phyloP scores from a whole-genome alignment of 208 protist genomes.

The Leishmania tropica region DNA sequence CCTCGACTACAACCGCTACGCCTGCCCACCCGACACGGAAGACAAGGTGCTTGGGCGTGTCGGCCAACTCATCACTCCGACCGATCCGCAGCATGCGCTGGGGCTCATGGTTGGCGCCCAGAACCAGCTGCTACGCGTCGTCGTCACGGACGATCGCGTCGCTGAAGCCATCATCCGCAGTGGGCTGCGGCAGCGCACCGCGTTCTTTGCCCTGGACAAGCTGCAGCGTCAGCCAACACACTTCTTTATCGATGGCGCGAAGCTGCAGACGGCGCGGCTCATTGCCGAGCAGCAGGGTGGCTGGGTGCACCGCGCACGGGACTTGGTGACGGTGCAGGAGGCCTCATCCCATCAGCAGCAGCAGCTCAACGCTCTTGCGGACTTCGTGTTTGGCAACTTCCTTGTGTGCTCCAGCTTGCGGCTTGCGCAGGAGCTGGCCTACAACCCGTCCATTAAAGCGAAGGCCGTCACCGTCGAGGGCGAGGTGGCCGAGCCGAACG shows the following conservation, averaged over 20 bases:
- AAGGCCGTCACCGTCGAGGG: slow-evolving; percentile 98
- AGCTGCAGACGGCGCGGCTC: slow-evolving; percentile 42
- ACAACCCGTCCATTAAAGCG: slow-evolving; percentile 63
- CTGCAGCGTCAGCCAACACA: slow-evolving; percentile 33
- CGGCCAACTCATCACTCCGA: slow-evolving; percentile 92
- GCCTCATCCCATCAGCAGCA: neutral
- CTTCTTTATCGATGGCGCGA: slow-evolving; percentile 27
- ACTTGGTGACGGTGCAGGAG: slow-evolving; percentile 42
- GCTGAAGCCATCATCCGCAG: slow-evolving; percentile 95
- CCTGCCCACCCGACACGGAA: slow-evolving; percentile 37
- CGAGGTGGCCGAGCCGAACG: slow-evolving; percentile 97
- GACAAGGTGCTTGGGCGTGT: slow-evolving; percentile 91
- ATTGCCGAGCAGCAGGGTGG: slow-evolving; percentile 43
- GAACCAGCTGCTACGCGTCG: slow-evolving; percentile 93
- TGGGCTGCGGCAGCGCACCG: slow-evolving; percentile 93
- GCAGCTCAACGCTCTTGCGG: slow-evolving; percentile 32
- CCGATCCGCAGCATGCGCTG: slow-evolving; percentile 59
- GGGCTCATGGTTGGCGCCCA: slow-evolving; percentile 96
- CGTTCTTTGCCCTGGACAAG: slow-evolving; percentile 98
- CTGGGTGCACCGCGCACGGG: slow-evolving; percentile 26
- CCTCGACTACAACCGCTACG: slow-evolving; percentile 67
- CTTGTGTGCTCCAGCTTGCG: slow-evolving; percentile 93
- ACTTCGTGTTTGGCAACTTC: slow-evolving; percentile 97
- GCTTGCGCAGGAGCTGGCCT: slow-evolving; percentile 88
- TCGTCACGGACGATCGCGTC: slow-evolving; percentile 94